A percentile compares a stretch with the other conserved stretches of the same genome.
These are phyloP conservation scores for Cicer yamashitae DNA, from an alignment of 306 rosid genomes.

Conservation along the genomic window DNA sequence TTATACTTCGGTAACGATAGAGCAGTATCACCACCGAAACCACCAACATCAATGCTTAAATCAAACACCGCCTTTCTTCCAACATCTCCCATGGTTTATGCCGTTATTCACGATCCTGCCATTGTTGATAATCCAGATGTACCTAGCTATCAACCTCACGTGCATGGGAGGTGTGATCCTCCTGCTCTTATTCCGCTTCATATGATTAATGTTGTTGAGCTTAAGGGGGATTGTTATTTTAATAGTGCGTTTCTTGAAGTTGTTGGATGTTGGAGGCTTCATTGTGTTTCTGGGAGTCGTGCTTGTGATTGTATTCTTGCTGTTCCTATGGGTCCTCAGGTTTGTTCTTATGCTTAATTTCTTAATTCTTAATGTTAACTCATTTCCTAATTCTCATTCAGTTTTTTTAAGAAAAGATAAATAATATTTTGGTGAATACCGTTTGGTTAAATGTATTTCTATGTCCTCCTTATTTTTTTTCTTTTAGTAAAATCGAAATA, in stretches of 20 bases:
- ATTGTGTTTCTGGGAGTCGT: constrained; percentile 72
- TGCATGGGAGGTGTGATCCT: constrained; percentile 78
- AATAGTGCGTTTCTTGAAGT: constrained; percentile 61
- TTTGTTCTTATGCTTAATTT: not conserved
- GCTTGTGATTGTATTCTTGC: constrained; percentile 65
- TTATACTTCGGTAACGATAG: constrained; percentile 20
- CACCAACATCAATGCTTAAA: not conserved
- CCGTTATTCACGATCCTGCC: constrained; percentile 64
- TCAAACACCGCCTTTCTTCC: constrained; percentile 51
- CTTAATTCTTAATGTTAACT: not conserved
- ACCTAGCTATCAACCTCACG: constrained; percentile 93
- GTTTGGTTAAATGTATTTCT: not conserved
- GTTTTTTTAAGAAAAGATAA: no score
- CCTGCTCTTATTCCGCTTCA: constrained; percentile 85
- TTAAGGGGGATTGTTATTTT: constrained; percentile 55
- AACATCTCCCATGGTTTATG: constrained; percentile 72
- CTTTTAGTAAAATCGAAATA: not conserved
- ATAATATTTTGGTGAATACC: no score
- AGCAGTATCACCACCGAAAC: constrained; percentile 3
- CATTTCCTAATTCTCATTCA: not conserved
- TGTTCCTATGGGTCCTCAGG: constrained; percentile 67
- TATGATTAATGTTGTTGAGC: constrained; percentile 66
- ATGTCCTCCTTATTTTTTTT: not conserved
- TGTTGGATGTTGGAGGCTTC: constrained; percentile 70
- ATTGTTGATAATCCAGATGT: constrained; percentile 91